Base-by-base conservation (phyloP, 2,329 filamentous ascomycete genomes). In the Pseudogymnoascus sp. region DNA sequence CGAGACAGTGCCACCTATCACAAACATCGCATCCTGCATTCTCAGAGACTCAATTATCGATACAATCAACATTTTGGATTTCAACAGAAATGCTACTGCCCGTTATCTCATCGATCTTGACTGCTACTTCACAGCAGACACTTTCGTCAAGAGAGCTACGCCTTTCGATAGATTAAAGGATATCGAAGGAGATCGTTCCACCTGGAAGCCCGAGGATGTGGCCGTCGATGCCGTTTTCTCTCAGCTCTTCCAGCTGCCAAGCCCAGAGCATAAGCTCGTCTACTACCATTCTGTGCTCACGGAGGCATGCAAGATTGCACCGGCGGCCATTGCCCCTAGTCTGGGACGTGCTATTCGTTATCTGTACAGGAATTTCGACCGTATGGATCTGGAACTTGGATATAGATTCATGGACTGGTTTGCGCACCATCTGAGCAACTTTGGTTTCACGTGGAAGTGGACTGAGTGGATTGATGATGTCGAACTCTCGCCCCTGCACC, bases 381-480 rank as follows among this genome's bases (percentile, higher is more conserved):
- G 82, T 2, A 86, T 97, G 79, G 94, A 99, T 71, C 79, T 97
- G 57, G 92, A 97, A 75, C 78, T 99, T 44, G 83, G 80, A 61
- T 88, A 92, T 70, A 85, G 94, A 26, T 97, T 97, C 76, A 80
- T 96, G 71, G 93, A 97, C 73, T 99, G 94, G 94, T 99, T 99
- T 71, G 84, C 93, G 15, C 94, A 99, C 73, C 94, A 99, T 77
- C 78, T 99, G 67, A 97, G 92, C 77, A 99, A 99, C 77, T 99
- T 99, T 72, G 94, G 96, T 60, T 99, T 97, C 73, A 94, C 94
- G 8, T 99, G 94, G 94, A 97, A 97, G 76, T 99, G 94, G 94
- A 87, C 89, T 13, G 94, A 99, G 76, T 99, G 94, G 94, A 82
- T 89, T 57, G 90, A 92, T 13, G 92, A 97, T 71, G 85, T 96